Base-by-base conservation (phyloP, 805 yeast species). In the Maudiozyma barnettii region DNA sequence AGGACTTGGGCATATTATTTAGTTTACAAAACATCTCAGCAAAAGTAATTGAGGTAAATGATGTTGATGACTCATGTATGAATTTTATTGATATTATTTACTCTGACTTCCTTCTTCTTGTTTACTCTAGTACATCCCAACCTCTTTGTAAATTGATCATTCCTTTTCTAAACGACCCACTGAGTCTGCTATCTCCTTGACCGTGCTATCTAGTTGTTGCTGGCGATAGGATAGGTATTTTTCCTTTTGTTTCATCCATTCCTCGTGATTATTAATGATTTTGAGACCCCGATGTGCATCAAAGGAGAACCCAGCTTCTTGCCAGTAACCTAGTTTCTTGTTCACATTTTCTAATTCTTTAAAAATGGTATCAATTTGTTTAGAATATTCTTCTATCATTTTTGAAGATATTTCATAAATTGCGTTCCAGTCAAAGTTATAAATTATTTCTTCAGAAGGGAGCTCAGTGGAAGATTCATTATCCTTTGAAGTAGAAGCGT, bases 211-310 rank as follows among this genome's bases (percentile, higher is more conserved):
- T 4, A 63, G 48, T 20, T 57, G 61, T 20, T 48, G 37, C 6
- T 51, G 44, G 43, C 53, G 62, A 30, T 48, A 50, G 10, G 53
- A 55, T 20, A 64, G 39, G 38, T 56, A 57, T 4, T 46, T 44
- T 43, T 61, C 64, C 35, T 63, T 61, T 12, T 45, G 30, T 22
- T 49, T 49, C 48, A 60, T 54, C 68, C 68, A 64, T 16, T 51
- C 50, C 45, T 64, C 64, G 1, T 57, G 53, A 16, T 41, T 45
- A 20, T 59, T 59, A 21, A 64, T 57, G 12, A 54, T 45, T 3
- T 51, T 47, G 8, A 60, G 59, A 2, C 64, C 66, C 31, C 60
- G 52, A 35, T 61, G 65, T 1, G 66, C 58, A 47, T 64, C 68
- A 35, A 56, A 54, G 2, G 57, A 45, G 39, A 61, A 64, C 2